A percentile compares a stretch with the other conserved stretches of the same genome.
Evolutionary conservation across 2,329 filamentous ascomycete species (phyloP).

Genomic region (Beauveria varroae): DNA sequence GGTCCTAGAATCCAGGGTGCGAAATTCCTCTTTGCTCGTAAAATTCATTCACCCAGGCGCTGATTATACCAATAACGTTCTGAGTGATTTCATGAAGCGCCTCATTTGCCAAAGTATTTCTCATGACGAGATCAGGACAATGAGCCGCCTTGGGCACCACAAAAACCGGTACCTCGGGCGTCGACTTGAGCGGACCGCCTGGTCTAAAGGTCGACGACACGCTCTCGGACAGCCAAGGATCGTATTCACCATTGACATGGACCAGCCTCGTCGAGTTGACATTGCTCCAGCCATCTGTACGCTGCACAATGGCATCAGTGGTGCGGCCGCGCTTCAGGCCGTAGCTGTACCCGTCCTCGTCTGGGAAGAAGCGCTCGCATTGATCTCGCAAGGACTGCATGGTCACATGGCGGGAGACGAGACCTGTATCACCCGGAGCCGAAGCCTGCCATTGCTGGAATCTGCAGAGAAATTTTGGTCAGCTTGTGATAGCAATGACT

Average conservation of each 20-base stretch:
- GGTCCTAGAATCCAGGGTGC: background rate
- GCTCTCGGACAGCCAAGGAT: slow-evolving; percentile 5
- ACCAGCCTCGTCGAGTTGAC: slow-evolving; percentile 9
- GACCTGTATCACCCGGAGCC: slow-evolving; percentile 3
- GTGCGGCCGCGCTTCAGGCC: slow-evolving; percentile 32
- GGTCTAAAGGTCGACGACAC: slow-evolving; percentile 9
- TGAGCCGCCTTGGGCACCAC: slow-evolving; percentile 36
- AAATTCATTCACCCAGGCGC: slow-evolving; percentile 56
- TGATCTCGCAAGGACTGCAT: slow-evolving; percentile 2
- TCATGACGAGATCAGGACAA: slow-evolving; percentile 60
- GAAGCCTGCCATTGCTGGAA: slow-evolving; percentile 10
- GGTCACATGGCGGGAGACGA: background rate
- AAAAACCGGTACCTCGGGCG: slow-evolving; percentile 38
- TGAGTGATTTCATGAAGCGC: slow-evolving; percentile 50
- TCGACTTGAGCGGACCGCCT: slow-evolving; percentile 25
- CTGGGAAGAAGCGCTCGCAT: slow-evolving; percentile 10
- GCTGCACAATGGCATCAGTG: slow-evolving; percentile 25
- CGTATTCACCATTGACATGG: slow-evolving; percentile 10
- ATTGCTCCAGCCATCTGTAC: slow-evolving; percentile 5
- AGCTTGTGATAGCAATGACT: background rate
- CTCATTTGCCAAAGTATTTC: slow-evolving; percentile 48
- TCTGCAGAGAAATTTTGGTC: background rate
- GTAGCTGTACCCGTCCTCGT: slow-evolving; percentile 9
- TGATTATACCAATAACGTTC: slow-evolving; percentile 48
- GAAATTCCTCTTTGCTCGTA: slow-evolving; percentile 14